Evolutionary conservation across 2,329 filamentous ascomycete species (phyloP), one percentile per base, ranked within the genome.

Genomic region (Huntiella savannae): DNA sequence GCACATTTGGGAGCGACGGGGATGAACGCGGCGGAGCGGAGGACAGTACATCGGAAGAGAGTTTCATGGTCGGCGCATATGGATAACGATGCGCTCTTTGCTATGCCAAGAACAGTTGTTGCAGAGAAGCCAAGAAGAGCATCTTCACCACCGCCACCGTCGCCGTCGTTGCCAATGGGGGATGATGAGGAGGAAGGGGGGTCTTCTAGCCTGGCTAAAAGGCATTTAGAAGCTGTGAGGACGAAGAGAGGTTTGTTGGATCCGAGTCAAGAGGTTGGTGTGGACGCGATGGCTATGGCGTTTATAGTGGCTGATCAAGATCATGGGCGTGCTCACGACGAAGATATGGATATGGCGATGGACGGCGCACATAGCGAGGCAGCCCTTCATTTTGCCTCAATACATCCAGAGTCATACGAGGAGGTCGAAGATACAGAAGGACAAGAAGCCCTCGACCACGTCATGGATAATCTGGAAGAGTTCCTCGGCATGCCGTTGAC

Each of bases 201-300:
- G 13, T 13, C 22, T 28, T 28, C 36, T 50, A 62, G 10, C 58
- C 58, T 15, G 54, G 54, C 19, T 35, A 33, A 28, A 45, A 51
- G n/a, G 50, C 48, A 44, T 37, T 33, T 45, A 11, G 15, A 34
- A 37, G 48, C 44, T 19, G 39, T 43, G 40, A 38, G 37, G 39
- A 40, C n/a, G 22, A 16, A 44, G 36, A 47, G 37, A 5, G 28
- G 15, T 6, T 43, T 13, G 46, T 22, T 32, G 28, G 28, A 33
- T 36, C 32, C n/a, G 7, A 12, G 33, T 15, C 33, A 33, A 42
- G 33, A 46, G 56, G 11, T 53, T 69, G 1, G 53, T 68, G 2
- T 67, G 12, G 61, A 58, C 46, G 68, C 65, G 5, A 70, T 71
- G 64, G 68, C 68, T 0, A 59, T 67, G 49, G 64, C 65, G 5